Evolutionary conservation across 345 rosid species (phyloP).

Genomic region (Sonneratia alba): DNA sequence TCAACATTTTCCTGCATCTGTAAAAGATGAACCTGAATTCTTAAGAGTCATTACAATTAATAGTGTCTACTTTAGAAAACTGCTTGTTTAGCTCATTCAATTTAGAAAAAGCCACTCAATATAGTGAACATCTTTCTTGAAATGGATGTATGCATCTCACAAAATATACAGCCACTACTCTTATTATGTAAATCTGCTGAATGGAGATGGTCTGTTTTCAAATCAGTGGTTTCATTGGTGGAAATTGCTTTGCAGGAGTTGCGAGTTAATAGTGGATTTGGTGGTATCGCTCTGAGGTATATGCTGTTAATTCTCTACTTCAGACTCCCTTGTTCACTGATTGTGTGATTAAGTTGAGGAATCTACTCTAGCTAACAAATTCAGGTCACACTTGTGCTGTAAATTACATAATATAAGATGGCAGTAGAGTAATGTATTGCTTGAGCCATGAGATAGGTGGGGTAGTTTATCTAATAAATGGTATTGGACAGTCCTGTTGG

Average conservation of each 20-base stretch:
- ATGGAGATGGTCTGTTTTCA: neutral
- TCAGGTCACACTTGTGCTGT: neutral
- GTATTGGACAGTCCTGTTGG: conserved; percentile 72
- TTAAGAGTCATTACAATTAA: neutral
- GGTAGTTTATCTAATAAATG: neutral
- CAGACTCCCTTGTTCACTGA: neutral
- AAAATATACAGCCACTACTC: neutral
- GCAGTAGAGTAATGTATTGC: neutral
- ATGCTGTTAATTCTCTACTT: neutral
- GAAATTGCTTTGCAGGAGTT: conserved; percentile 56
- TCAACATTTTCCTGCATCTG: neutral
- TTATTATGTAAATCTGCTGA: neutral
- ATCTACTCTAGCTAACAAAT: neutral
- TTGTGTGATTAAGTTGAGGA: neutral
- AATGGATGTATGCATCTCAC: neutral
- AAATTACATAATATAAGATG: neutral
- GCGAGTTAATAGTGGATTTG: conserved; percentile 66
- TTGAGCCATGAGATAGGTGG: neutral
- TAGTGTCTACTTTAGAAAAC: neutral
- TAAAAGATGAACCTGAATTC: neutral
- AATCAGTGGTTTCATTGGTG: neutral
- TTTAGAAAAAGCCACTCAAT: neutral
- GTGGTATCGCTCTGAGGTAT: conserved; percentile 88
- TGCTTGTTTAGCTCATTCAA: neutral
- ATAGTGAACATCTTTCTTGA: neutral